Evolutionary conservation across 2,329 filamentous ascomycete genomes (phyloP).

Genomic region (Penicillium sp.): DNA sequence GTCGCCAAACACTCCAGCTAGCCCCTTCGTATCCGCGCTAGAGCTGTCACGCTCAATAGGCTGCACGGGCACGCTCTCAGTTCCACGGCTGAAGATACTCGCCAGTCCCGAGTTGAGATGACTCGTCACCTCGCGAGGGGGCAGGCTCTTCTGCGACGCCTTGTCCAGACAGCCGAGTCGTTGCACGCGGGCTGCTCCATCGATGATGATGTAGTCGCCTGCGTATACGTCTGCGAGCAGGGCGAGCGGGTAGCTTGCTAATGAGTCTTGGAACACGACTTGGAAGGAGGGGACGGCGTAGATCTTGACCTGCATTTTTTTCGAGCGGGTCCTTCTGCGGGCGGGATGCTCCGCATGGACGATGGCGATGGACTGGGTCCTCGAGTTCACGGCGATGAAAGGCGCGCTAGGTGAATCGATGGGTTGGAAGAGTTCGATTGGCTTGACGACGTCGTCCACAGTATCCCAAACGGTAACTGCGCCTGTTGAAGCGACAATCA

Average conservation of each 20-base stretch:
- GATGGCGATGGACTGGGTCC: slow-evolving; percentile 61
- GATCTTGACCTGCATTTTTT: slow-evolving; percentile 46
- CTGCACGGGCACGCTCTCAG: slow-evolving; percentile 7
- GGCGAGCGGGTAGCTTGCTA: slow-evolving; percentile 56
- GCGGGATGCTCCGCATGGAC: slow-evolving; percentile 40
- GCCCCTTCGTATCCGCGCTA: slow-evolving; percentile 20
- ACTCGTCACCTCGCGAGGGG: slow-evolving; percentile 20
- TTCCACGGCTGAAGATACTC: slow-evolving; percentile 29
- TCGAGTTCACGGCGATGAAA: slow-evolving; percentile 61
- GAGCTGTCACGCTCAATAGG: slow-evolving; percentile 15
- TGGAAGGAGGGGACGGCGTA: slow-evolving; percentile 58
- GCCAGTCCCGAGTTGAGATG: slow-evolving; percentile 30
- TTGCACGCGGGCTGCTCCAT: slow-evolving; percentile 68
- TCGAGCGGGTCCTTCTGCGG: neutral
- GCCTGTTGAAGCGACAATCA: slow-evolving; percentile 68
- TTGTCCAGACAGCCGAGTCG: slow-evolving; percentile 28
- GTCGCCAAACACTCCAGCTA: slow-evolving; percentile 36
- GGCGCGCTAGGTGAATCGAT: slow-evolving; percentile 15
- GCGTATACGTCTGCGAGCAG: slow-evolving; percentile 59
- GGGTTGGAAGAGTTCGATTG: slow-evolving; percentile 48
- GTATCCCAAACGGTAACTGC: slow-evolving; percentile 73
- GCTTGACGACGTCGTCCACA: slow-evolving; percentile 68
- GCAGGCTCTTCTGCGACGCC: slow-evolving; percentile 19
- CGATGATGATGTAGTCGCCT: slow-evolving; percentile 68
- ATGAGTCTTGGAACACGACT: slow-evolving; percentile 53